Percentiles rank a stretch among this genome's conserved stretches.
Evolutionary conservation across 768 basidiomycete genomes (phyloP).

Genomic region (Tricholoma bakamatsutake): DNA sequence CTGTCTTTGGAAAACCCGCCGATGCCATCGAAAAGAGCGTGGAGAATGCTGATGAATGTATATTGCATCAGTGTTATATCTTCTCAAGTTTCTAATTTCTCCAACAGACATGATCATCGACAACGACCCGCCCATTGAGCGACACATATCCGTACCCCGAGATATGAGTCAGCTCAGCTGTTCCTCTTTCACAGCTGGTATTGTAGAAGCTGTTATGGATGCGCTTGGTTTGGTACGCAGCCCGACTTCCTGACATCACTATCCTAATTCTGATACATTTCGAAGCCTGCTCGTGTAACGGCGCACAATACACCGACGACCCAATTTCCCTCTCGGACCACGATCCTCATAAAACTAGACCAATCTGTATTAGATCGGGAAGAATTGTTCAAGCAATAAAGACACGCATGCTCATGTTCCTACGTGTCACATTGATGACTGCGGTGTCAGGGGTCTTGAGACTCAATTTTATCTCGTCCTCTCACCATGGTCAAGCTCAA

Average conservation of each 20-base stretch:
- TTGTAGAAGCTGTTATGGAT: constrained; percentile 95
- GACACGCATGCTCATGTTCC: background rate
- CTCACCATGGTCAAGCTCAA: constrained; percentile 51
- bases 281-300: constrained; percentile 91
- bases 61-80: constrained; percentile 18
- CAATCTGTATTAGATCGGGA: constrained; percentile 91
- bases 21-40: constrained; percentile 96
- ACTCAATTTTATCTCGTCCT: constrained; percentile 12
- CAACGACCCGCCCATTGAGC: constrained; percentile 90
- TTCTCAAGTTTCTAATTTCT: constrained; percentile 7
- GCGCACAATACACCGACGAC: constrained; percentile 88
- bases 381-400: constrained; percentile 66
- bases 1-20: constrained; percentile 89
- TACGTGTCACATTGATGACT: constrained; percentile 3
- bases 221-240: constrained; percentile 85
- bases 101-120: constrained; percentile 91
- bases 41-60: constrained; percentile 94
- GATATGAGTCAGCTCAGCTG: constrained; percentile 94
- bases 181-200: constrained; percentile 95
- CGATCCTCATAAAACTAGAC: constrained; percentile 97
- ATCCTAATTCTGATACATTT: background rate
- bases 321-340: constrained; percentile 77
- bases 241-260: background rate
- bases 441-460: constrained; percentile 15
- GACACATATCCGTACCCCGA: constrained; percentile 87